Evolutionary conservation across 2,329 filamentous ascomycete species (phyloP), one percentile per base, ranked within the genome.

Genomic region (Aspergillus persii): DNA sequence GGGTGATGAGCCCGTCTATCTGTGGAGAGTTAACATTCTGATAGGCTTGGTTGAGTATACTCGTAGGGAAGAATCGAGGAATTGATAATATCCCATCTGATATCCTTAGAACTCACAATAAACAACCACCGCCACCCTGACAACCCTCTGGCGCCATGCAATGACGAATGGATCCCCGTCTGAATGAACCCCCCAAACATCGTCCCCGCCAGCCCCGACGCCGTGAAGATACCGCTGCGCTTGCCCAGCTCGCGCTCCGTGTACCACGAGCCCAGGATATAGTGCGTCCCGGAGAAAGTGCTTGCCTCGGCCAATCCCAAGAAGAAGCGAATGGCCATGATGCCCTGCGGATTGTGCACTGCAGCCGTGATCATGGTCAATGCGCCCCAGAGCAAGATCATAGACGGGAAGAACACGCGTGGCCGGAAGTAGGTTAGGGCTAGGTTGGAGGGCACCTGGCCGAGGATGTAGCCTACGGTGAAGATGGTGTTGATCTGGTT

Each of bases 211-310:
- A 74, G 63, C 5, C 73, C 71, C 1, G 71, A 71, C 0, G 69
- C 68, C 1, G 69, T 72, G 62, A 77, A 77, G 23, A 76, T 71
- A 1, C 69, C 72, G 18, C 66, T 71, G 26, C 75, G 69, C 50
- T 76, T 76, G 1, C 72, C 74, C n/a, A 77, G 66, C 61, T 77
- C 75, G 27, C 65, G 68, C 54, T 76, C 73, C 0, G 74, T 79
- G 54, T 80, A 80, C 78, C 77, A 80, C 5, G 74, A 76, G 2
- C 75, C 72, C 0, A 79, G 65, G 8, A 79, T 72, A 52, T 74
- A 76, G 41, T 76, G 74, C 3, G 69, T 74, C 1, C 74, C 74
- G 2, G 67, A 61, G 54, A 74, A 76, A 8, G 69, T 71, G 47
- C 66, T 72, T 1, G 68, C 63, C 58, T 75, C 72, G 18, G 65